Base-by-base conservation (phyloP, 2,329 filamentous ascomycete genomes). In the Apiospora phragmitis region DNA sequence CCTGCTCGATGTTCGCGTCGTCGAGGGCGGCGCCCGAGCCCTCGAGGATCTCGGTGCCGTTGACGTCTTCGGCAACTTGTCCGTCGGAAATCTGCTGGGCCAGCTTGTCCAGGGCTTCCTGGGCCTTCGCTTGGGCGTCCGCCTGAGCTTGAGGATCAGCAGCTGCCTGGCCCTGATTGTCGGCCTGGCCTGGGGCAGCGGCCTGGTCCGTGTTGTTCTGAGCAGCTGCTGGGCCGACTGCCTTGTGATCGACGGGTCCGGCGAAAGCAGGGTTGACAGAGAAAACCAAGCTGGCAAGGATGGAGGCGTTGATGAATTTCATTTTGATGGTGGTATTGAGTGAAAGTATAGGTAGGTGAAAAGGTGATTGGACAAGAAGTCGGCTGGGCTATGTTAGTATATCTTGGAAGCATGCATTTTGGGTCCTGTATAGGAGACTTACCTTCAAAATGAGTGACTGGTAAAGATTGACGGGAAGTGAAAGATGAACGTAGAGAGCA, bases 401-500 rank as follows among this genome's bases (percentile, higher is more conserved):
- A 29, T 6, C 69, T 32, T 18, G 26, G 32, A 32, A 67, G 14
- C 18, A 3, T 35, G 26, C 26, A 32, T 4, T 47, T 32, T 29
- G 29, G 21, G 24, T 62, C 21, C 32, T 38, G 55, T n/a, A 35
- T 59, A 62, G 42, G 26, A 45, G 26, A 67, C 65, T 26, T 47
- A 78, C 76, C 77, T 72, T 77, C 74, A 73, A 76, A 76, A 77
- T 73, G 76, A 74, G 41, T 42, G 71, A 70, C 73, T 72, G 65
- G 65, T 67, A 47, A 45, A 21, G 35, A 67, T n/a, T 45, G 29
- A 41, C 42, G n/a, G 42, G 26, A 67, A 47, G 65, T 59, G 72
- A 74, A 75, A 62, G 32, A 43, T 72, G 74, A 76, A 78, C 65
- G 43, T 70, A 72, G 70, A 74, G 76, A 78, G 76, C 76, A 71